Evolutionary conservation across 192 early-diverging fungal genomes (phyloP), one percentile per base, ranked within the genome.

Genomic region (Entrophospora sp.): DNA sequence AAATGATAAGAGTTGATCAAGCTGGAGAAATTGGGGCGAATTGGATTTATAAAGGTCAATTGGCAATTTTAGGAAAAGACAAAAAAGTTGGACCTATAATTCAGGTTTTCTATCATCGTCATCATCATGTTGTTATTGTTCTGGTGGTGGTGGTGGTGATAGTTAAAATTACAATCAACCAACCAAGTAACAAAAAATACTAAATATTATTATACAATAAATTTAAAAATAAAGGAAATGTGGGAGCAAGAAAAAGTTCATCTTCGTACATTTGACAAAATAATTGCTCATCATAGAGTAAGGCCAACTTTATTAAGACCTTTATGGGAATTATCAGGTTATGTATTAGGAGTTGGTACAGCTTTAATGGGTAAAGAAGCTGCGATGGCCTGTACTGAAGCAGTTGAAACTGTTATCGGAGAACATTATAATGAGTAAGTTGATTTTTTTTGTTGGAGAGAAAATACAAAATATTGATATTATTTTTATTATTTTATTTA

Each of bases 351-450:
- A 16, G 88, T 81, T 5, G 87, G 82, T 1, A 93, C 94, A 1
- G 96, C 92, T 3, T 57, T 93, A 49, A 71, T 98, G 68, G 95
- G 94, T n/a, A 88, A 90, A 63, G 89, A 93, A 64, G 93, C 93
- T 22, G 92, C 93, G 28, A 98, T 98, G 94, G 93, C 94, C n/a
- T 96, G 93, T 73, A 98, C 96, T 0, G 96, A 98, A 67, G 96
- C 93, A 3, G 96, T 96, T 13, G 96, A 98, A 77, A 94, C 92
- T 8, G 87, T 91, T 10, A 98, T 98, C 73, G 94, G 96, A 25
- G 73, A 86, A 36, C 96, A 98, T 71, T 98, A 98, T 73, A 91
- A 98, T 69, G 93, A 98, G 85, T 87, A 75, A 46, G 78, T 38
- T 16, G n/a, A 49, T 30, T 24, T 3, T 24, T 61, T 43, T 8